phyloP scores from a whole-genome alignment of 495 filamentous ascomycete genomes.

The Trypethelium eluteriae region DNA sequence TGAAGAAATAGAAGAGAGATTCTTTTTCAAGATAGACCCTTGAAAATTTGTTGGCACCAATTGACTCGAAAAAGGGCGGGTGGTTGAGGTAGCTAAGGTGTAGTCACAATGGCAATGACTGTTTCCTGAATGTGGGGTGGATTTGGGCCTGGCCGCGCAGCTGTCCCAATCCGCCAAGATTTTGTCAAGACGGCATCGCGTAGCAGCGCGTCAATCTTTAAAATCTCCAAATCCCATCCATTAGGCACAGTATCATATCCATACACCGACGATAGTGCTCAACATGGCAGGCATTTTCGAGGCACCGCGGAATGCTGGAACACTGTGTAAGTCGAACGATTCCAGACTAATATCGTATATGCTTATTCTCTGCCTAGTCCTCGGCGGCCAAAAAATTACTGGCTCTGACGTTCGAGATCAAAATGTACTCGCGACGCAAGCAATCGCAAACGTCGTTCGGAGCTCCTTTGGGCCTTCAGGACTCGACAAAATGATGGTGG shows the following conservation, averaged over 20 bases:
- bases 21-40: no score
- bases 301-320: slow-evolving; percentile 28
- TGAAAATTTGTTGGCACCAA: no score
- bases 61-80: no score
- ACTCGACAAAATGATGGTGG: slow-evolving; percentile 99
- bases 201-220: slow-evolving; percentile 4
- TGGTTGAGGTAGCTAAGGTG: no score
- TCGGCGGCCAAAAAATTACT: slow-evolving; percentile 89
- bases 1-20: no score
- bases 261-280: not conserved
- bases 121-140: not conserved
- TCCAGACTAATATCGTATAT: slow-evolving; percentile 25
- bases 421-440: slow-evolving; percentile 92
- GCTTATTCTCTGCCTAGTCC: slow-evolving; percentile 49
- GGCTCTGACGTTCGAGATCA: slow-evolving; percentile 93
- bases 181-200: not conserved
- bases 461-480: slow-evolving; percentile 96
- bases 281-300: slow-evolving; percentile 33
- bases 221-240: not conserved
- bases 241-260: not conserved
- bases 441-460: slow-evolving; percentile 97
- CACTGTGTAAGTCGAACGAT: slow-evolving; percentile 15
- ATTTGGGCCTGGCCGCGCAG: not conserved
- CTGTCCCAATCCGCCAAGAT: not conserved
- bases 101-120: not conserved